Percentiles rank a stretch among this genome's conserved stretches.
Evolutionary conservation across 352 stramenopile species (phyloP).

Genomic region (Aphanomyces stellatus): DNA sequence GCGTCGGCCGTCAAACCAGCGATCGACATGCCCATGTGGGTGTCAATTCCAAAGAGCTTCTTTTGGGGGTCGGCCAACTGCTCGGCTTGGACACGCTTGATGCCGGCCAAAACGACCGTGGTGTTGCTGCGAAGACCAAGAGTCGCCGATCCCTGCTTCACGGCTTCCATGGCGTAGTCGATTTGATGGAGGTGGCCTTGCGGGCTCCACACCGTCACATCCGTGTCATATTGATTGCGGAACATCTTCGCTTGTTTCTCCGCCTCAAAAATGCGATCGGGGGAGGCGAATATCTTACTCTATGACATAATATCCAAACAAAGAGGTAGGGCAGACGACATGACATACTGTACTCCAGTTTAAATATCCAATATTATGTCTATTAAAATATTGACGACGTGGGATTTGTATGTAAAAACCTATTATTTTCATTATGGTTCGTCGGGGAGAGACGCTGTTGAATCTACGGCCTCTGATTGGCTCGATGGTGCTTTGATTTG

Average conservation of each 20-base stretch:
- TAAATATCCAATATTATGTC: no score
- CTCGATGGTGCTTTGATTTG: no score
- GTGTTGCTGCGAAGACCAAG: conserved; percentile 92
- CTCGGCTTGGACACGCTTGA: conserved; percentile 78
- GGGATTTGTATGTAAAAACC: no score
- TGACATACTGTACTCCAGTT: no score
- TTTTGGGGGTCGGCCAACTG: conserved; percentile 96
- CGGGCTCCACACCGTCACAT: conserved; percentile 99
- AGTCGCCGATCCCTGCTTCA: conserved; percentile 95
- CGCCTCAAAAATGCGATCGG: not conserved
- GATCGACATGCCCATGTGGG: conserved; percentile 97
- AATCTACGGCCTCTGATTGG: no score
- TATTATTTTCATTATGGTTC: no score
- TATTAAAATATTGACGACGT: no score
- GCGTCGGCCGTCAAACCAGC: conserved; percentile 96
- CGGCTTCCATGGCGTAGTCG: conserved; percentile 93
- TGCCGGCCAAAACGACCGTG: conserved; percentile 89
- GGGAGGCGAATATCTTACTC: not conserved
- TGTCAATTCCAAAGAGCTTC: conserved; percentile 98
- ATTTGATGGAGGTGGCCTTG: conserved; percentile 99
- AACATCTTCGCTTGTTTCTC: conserved; percentile 82
- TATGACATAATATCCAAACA: not conserved
- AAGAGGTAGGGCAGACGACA: not conserved
- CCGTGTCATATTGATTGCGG: conserved; percentile 99
- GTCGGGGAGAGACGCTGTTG: no score